phyloP scores from a whole-genome alignment of 495 filamentous ascomycete species.

The Paragyromitra xinjiangensis region DNA sequence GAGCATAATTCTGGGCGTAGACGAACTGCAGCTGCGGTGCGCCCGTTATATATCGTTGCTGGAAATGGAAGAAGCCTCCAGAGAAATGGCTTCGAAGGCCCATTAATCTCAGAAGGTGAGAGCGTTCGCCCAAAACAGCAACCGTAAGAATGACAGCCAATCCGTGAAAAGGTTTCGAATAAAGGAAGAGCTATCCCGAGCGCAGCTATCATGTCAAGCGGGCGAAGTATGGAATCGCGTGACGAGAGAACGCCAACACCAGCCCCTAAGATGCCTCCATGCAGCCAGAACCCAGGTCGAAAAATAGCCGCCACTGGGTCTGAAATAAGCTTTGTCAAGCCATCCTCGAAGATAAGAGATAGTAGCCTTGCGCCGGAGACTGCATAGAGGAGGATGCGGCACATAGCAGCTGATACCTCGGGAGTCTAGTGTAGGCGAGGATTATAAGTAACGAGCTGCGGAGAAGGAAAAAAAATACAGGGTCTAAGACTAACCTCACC shows the following conservation, averaged over 20 bases:
- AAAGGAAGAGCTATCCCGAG: constrained; percentile 5
- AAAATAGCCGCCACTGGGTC: neutral
- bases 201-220: constrained; percentile 8
- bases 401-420: neutral
- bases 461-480: neutral
- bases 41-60: neutral
- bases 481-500: neutral
- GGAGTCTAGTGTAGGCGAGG: neutral
- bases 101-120: neutral
- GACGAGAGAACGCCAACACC: neutral
- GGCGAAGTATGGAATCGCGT: neutral
- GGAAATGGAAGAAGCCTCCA: neutral
- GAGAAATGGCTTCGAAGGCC: neutral
- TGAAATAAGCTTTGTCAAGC: neutral
- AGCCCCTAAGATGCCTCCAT: constrained; percentile 11
- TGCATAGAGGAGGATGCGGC: neutral
- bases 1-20: neutral
- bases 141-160: constrained; percentile 8
- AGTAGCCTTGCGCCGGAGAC: constrained; percentile 4
- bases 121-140: constrained; percentile 10
- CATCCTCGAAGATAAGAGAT: constrained; percentile 16
- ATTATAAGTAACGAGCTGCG: neutral
- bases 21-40: neutral
- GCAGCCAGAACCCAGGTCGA: constrained; percentile 19
- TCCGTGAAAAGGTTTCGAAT: constrained; percentile 5